phyloP scores from a whole-genome alignment of 805 yeast genomes.

The Candida xyloterini region DNA sequence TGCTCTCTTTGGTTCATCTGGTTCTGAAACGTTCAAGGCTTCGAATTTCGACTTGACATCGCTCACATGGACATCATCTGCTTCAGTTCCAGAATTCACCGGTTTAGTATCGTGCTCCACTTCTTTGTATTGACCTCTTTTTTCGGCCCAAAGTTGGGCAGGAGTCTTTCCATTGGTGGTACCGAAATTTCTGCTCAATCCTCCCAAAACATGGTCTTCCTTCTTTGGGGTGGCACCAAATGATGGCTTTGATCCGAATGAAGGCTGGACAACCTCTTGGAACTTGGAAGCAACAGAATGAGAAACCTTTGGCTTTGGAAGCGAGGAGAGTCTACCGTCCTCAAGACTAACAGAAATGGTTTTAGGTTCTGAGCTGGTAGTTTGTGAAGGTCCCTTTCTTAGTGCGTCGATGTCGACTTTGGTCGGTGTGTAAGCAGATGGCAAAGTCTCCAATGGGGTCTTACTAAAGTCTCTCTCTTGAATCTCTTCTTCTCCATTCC shows the following conservation, averaged over 20 bases:
- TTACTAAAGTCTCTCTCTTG: slow-evolving; percentile 51
- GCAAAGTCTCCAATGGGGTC: slow-evolving; percentile 49
- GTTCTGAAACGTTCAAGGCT: slow-evolving; percentile 22
- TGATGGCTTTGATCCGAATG: slow-evolving; percentile 35
- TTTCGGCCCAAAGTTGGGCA: slow-evolving; percentile 94
- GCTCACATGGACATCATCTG: slow-evolving; percentile 30
- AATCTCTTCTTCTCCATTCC: slow-evolving; percentile 66
- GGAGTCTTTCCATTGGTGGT: slow-evolving; percentile 82
- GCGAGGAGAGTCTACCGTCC: slow-evolving; percentile 54
- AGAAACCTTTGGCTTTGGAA: slow-evolving; percentile 61
- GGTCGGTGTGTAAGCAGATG: slow-evolving; percentile 65
- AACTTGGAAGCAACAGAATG: slow-evolving; percentile 50
- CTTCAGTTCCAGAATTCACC: slow-evolving; percentile 27
- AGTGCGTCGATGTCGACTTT: slow-evolving; percentile 57
- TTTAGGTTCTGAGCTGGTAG: slow-evolving; percentile 37
- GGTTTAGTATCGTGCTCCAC: slow-evolving; percentile 34
- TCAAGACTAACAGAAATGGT: slow-evolving; percentile 27
- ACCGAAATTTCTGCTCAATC: slow-evolving; percentile 60
- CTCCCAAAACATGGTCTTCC: slow-evolving; percentile 51
- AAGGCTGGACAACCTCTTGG: slow-evolving; percentile 35
- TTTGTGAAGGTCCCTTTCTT: slow-evolving; percentile 47
- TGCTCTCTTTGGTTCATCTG: slow-evolving; percentile 6
- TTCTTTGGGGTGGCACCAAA: slow-evolving; percentile 30
- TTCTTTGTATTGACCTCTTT: slow-evolving; percentile 62
- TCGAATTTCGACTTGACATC: slow-evolving; percentile 34